Base-by-base conservation (phyloP, 371 early-diverging fungal species). In the Mortierella polycephala region DNA sequence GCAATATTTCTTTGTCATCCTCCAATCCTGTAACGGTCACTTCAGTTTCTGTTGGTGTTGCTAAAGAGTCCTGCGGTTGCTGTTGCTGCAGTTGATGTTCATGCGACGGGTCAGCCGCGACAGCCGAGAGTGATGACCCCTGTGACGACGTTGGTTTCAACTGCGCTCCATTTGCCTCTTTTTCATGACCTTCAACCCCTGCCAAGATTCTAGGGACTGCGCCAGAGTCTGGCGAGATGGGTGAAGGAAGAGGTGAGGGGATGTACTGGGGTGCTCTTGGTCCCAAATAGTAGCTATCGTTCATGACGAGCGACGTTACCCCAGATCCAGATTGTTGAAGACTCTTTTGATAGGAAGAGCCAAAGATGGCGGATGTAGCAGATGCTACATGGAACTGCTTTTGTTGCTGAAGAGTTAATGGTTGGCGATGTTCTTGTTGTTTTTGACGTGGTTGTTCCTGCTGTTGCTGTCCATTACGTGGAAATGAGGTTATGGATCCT, bases 341-440 rank as follows among this genome's bases (percentile, higher is more conserved):
- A 14, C 51, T 55, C 47, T 61, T 62, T n/a, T 63, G 64, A 42
- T 67, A 72, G 13, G 77, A 41, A 0, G 55, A 46, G 14, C 79
- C 79, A 72, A 79, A 79, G 8, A 79, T 72, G 40, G 79, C 79
- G 1, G 76, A 71, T 5, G 76, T 72, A 9, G 65, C 66, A 8
- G 73, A 57, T 1, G 69, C 30, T 49, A 41, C 56, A 58, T 52
- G 51, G 40, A 20, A 37, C 10, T 56, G 71, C 44, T 58, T 59
- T 7, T 23, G 50, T 16, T 49, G 41, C 30, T 30, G 1, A 30
- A 30, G 30, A 30, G 30, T 30, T 30, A 30, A 30, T 39, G 23
- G 20, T 10, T 49, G 44, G 8, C 16, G 47, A 14, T n/a, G 57
- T 39, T n/a, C n/a, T n/a, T 61, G 63, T 14, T 9, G 53, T 55